phyloP scores from a whole-genome alignment of 1,284 basidiomycete genomes.

The Austroboletus olivaceoglutinosus region DNA sequence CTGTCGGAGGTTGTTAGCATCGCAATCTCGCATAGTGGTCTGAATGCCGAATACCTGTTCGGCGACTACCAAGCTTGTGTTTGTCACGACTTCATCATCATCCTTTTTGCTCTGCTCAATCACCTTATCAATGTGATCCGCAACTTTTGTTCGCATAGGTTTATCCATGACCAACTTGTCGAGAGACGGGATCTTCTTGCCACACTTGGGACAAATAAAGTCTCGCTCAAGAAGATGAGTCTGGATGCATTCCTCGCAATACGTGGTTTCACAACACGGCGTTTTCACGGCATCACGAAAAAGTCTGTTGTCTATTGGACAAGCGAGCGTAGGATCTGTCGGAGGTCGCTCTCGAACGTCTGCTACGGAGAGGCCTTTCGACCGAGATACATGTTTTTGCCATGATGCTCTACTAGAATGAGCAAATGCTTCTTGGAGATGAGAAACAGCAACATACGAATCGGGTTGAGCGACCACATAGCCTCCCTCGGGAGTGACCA shows the following conservation, averaged over 20 bases:
- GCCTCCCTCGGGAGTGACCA: slow-evolving; percentile 96
- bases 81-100: slow-evolving; percentile 44
- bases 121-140: slow-evolving; percentile 79
- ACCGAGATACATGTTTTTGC: slow-evolving; percentile 85
- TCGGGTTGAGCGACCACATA: slow-evolving; percentile 95
- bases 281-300: slow-evolving; percentile 88
- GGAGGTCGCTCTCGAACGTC: slow-evolving; percentile 87
- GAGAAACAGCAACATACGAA: slow-evolving; percentile 54
- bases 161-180: slow-evolving; percentile 83
- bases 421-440: slow-evolving; percentile 1
- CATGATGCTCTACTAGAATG: slow-evolving; percentile 67
- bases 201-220: slow-evolving; percentile 88
- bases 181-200: slow-evolving; percentile 79
- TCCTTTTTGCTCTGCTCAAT: slow-evolving; percentile 81
- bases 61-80: not conserved
- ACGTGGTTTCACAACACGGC: slow-evolving; percentile 86
- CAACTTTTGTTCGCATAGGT: slow-evolving; percentile 71
- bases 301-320: slow-evolving; percentile 87
- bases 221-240: slow-evolving; percentile 89
- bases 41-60: slow-evolving; percentile 25
- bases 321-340: slow-evolving; percentile 73
- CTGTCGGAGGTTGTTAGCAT: slow-evolving; percentile 18
- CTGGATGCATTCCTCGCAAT: slow-evolving; percentile 95
- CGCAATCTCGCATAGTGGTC: not conserved
- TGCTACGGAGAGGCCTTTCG: slow-evolving; percentile 75